Evolutionary conservation across 192 early-diverging fungal genomes (phyloP), one percentile per base, ranked within the genome.

Genomic region (Gigaspora rosea): DNA sequence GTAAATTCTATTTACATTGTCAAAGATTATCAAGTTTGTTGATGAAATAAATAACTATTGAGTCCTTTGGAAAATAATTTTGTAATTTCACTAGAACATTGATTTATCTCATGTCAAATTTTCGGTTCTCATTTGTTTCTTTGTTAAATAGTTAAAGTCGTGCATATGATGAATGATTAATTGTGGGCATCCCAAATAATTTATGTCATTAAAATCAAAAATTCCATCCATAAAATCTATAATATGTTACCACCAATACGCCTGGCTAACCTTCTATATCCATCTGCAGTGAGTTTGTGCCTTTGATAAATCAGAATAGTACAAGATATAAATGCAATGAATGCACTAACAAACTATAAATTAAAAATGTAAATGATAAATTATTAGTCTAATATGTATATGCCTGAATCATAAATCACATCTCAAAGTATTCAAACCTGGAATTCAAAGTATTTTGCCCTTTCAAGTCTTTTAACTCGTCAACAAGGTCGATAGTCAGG

Each of bases 181-280:
- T 41, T 41, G 41, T 41, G 7, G 41, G 2, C 41, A 41, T 41
- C 41, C 7, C 41, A 41, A 41, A 41, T 41, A 41, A 27, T 27
- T 27, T 7, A 7, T 41, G 41, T 7, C 7, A 41, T 6, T 41
- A 41, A 41, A 41, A 41, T 41, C 41, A 41, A 41, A 41, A 41
- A 41, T 41, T 41, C 3, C 7, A 1, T 41, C 2, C 2, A 7
- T 41, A 41, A 41, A 41, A 41, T 41, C 41, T 41, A 63, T 33
- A 27, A 27, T 27, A 15, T 63, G n/a, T 63, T 63, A 15, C 61
- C 70, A 8, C 50, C 32, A 27, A 72, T 72, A 27, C 70, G 50
- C 52, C 52, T 51, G 16, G 70, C 20, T 16, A 72, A 36, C 27
- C 51, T 72, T 47, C 70, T 72, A 35, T 72, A 72, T 33, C 70